These are phyloP conservation scores for Hsuehochloa calcarea DNA, from an alignment of 176 grass and related monocot species.

Conservation along the genomic window DNA sequence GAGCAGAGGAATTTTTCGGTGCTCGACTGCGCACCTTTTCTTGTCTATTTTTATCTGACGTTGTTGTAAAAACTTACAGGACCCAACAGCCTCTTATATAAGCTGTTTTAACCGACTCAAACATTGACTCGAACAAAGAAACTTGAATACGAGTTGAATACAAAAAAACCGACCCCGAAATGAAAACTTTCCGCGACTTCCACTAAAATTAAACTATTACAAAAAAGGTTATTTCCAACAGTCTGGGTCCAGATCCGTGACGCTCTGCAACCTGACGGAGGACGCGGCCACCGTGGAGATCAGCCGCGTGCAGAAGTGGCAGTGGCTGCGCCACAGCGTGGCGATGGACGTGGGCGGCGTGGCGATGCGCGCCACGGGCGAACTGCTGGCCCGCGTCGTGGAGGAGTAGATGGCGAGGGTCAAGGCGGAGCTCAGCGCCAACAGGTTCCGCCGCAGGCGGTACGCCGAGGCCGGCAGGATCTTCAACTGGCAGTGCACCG, in stretches of 20 bases:
- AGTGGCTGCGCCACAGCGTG: slow-evolving; percentile 72
- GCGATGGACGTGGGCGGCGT: slow-evolving; percentile 54
- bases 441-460: slow-evolving; percentile 49
- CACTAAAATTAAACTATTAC: too few relatives aligned
- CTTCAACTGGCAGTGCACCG: slow-evolving; percentile 65
- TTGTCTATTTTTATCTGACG: too few relatives aligned
- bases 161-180: too few relatives aligned
- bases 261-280: slow-evolving; percentile 97
- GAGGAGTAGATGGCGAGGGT: slow-evolving; percentile 83
- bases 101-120: too few relatives aligned
- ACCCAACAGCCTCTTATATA: too few relatives aligned
- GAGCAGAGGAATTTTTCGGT: too few relatives aligned
- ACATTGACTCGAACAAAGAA: too few relatives aligned
- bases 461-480: slow-evolving; percentile 66
- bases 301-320: slow-evolving; percentile 94
- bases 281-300: slow-evolving; percentile 96
- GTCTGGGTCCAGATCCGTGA: slow-evolving; percentile 70
- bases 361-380: slow-evolving; percentile 48
- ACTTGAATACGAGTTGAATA: too few relatives aligned
- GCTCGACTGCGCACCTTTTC: too few relatives aligned
- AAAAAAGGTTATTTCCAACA: too few relatives aligned
- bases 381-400: slow-evolving; percentile 70
- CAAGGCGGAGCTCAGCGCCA: slow-evolving; percentile 53
- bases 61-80: too few relatives aligned
- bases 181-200: too few relatives aligned